Percentiles rank a stretch among this genome's conserved stretches.
Conservation (phyloP, 2,329 filamentous ascomycete genomes). For the Rachicladosporium sp. region DNA sequence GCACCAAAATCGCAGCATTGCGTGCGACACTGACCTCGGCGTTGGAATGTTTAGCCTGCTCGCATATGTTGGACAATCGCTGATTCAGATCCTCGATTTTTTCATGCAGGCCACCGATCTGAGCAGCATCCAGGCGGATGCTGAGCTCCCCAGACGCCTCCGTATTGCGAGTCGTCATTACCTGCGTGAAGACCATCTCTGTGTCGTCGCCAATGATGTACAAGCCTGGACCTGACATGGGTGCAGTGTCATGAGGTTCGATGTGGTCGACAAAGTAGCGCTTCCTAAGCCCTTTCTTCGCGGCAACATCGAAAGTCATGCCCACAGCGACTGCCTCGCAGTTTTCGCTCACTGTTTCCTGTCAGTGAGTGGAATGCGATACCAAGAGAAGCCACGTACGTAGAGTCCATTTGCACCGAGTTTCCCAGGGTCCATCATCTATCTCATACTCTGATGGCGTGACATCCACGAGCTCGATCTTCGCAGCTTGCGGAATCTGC, state of each 20-base stretch:
- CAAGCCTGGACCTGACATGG: constrained; percentile 5
- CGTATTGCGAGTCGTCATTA: too few relatives aligned
- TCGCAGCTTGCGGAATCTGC: constrained; percentile 41
- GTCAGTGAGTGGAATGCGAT: too few relatives aligned
- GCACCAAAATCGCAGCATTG: too few relatives aligned
- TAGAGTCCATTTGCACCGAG: constrained; percentile 6
- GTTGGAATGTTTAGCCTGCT: too few relatives aligned
- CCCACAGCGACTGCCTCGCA: constrained; percentile 60
- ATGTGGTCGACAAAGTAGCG: constrained; percentile 52
- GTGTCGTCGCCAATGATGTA: constrained; percentile 14
- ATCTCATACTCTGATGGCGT: constrained; percentile 24
- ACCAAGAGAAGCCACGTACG: too few relatives aligned
- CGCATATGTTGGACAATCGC: too few relatives aligned
- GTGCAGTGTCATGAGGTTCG: constrained; percentile 16
- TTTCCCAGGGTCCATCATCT: constrained; percentile 25
- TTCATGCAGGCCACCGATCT: constrained; percentile 55
- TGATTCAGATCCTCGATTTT: constrained; percentile 58
- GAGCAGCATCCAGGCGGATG: constrained; percentile 23
- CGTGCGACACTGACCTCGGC: too few relatives aligned
- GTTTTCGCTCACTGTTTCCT: constrained; percentile 30
- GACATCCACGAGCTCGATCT: constrained; percentile 50
- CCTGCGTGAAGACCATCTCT: constrained; percentile 7
- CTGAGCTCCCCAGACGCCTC: neutral
- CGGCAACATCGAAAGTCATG: constrained; percentile 55
- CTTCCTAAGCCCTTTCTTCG: constrained; percentile 43